A percentile compares a stretch with the other conserved stretches of the same genome.
Conservation (phyloP, 2,329 filamentous ascomycete genomes). For the Sporothrix dimorphospora region DNA sequence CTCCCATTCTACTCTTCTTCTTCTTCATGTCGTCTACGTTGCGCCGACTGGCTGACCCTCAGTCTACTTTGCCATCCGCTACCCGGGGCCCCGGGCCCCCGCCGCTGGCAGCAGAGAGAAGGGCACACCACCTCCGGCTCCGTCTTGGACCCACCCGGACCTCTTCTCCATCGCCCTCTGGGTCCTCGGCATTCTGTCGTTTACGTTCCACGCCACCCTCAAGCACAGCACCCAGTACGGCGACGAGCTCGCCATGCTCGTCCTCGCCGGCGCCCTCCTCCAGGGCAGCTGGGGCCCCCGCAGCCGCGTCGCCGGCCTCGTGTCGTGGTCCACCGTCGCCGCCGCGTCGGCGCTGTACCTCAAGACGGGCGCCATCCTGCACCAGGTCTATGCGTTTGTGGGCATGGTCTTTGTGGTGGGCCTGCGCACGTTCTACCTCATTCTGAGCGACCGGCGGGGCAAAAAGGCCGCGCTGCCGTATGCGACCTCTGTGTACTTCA, state of each 20-base stretch:
- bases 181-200: slow-evolving; percentile 48
- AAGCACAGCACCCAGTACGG: slow-evolving; percentile 49
- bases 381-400: slow-evolving; percentile 48
- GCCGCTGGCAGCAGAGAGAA: not conserved
- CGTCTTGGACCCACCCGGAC: slow-evolving; percentile 40
- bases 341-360: slow-evolving; percentile 50
- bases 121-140: not conserved
- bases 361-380: slow-evolving; percentile 47
- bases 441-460: slow-evolving; percentile 35
- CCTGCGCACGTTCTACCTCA: slow-evolving; percentile 43
- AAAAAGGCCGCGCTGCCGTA: not conserved
- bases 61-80: slow-evolving; percentile 48
- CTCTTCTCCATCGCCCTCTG: slow-evolving; percentile 49
- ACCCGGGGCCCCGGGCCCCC: slow-evolving; percentile 37
- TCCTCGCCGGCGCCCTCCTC: slow-evolving; percentile 56
- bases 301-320: slow-evolving; percentile 45
- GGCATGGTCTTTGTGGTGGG: slow-evolving; percentile 41
- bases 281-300: slow-evolving; percentile 51
- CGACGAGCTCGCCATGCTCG: slow-evolving; percentile 63
- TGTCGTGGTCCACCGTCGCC: slow-evolving; percentile 46
- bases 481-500: not conserved
- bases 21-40: not conserved
- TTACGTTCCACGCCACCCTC: slow-evolving; percentile 51
- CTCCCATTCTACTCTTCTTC: not conserved
- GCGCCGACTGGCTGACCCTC: not conserved